Conservation (phyloP, 2,329 filamentous ascomycete genomes). For the Cladosporium sp. region DNA sequence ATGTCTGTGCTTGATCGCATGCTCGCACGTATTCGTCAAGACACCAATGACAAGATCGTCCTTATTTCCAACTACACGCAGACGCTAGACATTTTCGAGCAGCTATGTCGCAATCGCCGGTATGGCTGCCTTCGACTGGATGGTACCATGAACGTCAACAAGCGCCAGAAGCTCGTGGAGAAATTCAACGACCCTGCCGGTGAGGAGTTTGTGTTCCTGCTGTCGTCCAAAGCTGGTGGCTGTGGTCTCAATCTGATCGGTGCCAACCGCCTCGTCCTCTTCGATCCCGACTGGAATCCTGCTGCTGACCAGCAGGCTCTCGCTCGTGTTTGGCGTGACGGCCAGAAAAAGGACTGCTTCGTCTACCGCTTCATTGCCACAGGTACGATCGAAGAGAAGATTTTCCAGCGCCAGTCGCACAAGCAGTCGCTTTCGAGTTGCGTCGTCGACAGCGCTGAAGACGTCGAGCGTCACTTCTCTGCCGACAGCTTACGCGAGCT, state of each 20-base stretch:
- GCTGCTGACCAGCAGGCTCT: conserved; percentile 96
- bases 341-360: conserved; percentile 98
- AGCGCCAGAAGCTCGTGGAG: conserved; percentile 95
- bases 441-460: conserved; percentile 93
- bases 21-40: conserved; percentile 90
- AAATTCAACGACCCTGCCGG: conserved; percentile 95
- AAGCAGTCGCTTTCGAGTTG: conserved; percentile 96
- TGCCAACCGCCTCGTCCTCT: conserved; percentile 89
- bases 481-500: conserved; percentile 87
- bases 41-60: conserved; percentile 99
- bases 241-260: conserved; percentile 96
- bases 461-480: conserved; percentile 95
- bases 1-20: conserved; percentile 95
- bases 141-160: conserved; percentile 96
- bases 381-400: conserved; percentile 97
- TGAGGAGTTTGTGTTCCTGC: conserved; percentile 88
- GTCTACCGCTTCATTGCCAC: conserved; percentile 99
- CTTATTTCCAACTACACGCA: conserved; percentile 98
- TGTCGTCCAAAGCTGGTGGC: conserved; percentile 94
- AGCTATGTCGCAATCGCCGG: conserved; percentile 77
- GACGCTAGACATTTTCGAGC: conserved; percentile 91
- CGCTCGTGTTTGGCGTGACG: conserved; percentile 96
- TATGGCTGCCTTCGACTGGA: conserved; percentile 91
- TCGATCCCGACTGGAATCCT: conserved; percentile 95
- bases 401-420: conserved; percentile 97